A percentile compares a stretch with the other conserved stretches of the same genome.
Evolutionary conservation across 176 grass and related monocot species (phyloP).

Genomic region (Hyparrhenia diplandra): DNA sequence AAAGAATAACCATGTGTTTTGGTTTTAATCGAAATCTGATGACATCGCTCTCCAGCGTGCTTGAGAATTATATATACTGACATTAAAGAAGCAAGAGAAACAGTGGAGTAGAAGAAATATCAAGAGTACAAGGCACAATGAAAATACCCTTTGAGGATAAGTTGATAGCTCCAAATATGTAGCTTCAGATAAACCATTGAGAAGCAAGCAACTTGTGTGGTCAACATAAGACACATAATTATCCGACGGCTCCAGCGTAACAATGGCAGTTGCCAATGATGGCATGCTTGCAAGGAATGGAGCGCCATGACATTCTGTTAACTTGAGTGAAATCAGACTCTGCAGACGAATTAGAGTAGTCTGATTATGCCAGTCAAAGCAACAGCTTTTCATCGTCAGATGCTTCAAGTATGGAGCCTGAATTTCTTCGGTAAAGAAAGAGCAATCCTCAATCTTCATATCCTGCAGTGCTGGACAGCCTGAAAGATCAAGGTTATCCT

Average conservation of each 20-base stretch:
- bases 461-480: background rate
- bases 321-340: background rate
- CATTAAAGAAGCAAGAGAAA: background rate
- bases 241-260: background rate
- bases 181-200: background rate
- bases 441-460: background rate
- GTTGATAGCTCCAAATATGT: background rate
- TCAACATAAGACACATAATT: background rate
- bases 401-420: background rate
- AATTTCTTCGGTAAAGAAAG: background rate
- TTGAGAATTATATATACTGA: background rate
- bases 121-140: background rate
- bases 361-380: fast-evolving
- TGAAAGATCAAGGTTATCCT: background rate
- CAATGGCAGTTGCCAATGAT: background rate
- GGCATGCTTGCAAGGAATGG: background rate
- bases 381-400: background rate
- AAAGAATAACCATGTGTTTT: too few species aligned
- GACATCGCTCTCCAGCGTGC: background rate
- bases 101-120: background rate
- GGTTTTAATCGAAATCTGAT: too few species aligned
- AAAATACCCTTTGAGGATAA: background rate
- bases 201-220: background rate
- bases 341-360: background rate
- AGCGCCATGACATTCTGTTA: background rate